Percentiles rank a stretch among this genome's conserved stretches.
phyloP scores from a whole-genome alignment of 371 early-diverging fungal species.

The Mucor plumbeus region DNA sequence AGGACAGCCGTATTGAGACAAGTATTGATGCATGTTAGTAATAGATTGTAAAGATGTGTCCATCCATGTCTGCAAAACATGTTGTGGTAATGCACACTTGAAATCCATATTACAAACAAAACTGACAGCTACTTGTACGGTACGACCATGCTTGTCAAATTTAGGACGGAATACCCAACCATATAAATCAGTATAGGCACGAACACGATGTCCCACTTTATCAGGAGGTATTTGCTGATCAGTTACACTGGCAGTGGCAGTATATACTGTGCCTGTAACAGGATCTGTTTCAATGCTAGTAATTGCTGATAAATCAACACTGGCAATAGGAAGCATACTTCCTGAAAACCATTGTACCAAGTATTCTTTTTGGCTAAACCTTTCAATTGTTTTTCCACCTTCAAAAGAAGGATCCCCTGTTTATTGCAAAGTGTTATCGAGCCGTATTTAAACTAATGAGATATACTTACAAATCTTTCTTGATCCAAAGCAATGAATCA shows the following conservation, averaged over 20 bases:
- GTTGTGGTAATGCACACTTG: conserved; percentile 41
- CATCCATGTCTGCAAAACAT: conserved; percentile 32
- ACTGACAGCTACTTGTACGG: conserved; percentile 50
- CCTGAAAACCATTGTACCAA: conserved; percentile 48
- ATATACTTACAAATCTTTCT: conserved; percentile 49
- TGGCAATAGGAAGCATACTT: conserved; percentile 37
- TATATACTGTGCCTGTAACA: conserved; percentile 55
- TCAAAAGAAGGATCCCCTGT: conserved; percentile 63
- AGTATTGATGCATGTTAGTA: conserved; percentile 41
- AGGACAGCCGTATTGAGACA: conserved; percentile 58
- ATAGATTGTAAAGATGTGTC: conserved; percentile 36
- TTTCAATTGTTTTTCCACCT: conserved; percentile 52
- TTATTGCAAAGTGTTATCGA: background rate
- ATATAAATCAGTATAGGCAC: conserved; percentile 56
- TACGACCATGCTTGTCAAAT: conserved; percentile 47
- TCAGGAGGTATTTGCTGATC: conserved; percentile 59
- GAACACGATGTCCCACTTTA: conserved; percentile 41
- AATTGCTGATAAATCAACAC: conserved; percentile 53
- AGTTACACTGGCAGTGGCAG: conserved; percentile 61
- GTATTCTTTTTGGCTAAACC: conserved; percentile 63
- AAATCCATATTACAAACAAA: conserved; percentile 65
- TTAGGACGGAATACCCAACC: conserved; percentile 66
- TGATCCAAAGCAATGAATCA: conserved; percentile 48
- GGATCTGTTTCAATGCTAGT: conserved; percentile 64
- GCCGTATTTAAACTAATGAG: background rate